Evolutionary conservation across 129 eudicot genomes (phyloP), one percentile per base, ranked within the genome.

Genomic region (Pseudognaphalium luteoalbum): DNA sequence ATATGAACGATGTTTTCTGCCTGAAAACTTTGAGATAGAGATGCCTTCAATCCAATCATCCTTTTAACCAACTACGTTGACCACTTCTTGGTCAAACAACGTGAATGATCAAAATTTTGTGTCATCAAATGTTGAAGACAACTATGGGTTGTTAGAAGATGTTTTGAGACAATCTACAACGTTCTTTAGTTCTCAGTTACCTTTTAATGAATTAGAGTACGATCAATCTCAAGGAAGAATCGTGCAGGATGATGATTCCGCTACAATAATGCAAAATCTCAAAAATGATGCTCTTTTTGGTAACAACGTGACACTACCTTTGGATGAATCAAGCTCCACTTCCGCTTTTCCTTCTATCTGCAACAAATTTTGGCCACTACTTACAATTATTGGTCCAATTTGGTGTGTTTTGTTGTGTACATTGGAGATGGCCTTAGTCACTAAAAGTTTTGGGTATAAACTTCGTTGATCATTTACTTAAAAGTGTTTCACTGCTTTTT

Each of bases 11-110:
- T 10, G 37, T 19, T 73, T 41, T 54, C 16, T 80, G 65, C 39
- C 47, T 19, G 9, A 34, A 32, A 59, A 19, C 3, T 19, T 33
- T 56, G 66, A 72, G 14, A 17, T 56, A 12, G 89, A 78, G 86
- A 83, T 86, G 75, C 90, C 89, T 88, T 86, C 91, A 82, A 81
- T 84, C 91, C 91, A 82, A 82, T 77, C 79, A 12, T 44, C 63
- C 32, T 34, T 34, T 59, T 34, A 30, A 34, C 39, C 54, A 42
- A 47, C 63, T 25, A 52, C 83, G 7, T 67, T 78, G 30, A 44
- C 39, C 7, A 37, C 42, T 37, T 7, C 10, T 37, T 37, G 42
- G 1, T 37, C 42, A 37, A 37, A 37, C 10, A 37, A 37, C 42
- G 7, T 20, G 33, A 66, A 69, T 54, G 75, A 79, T 25, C 30